Percentiles rank a stretch among this genome's conserved stretches.
These are phyloP conservation scores for Osmanthus fragrans DNA, from an alignment of 257 asterid species.

Conservation along the genomic window DNA sequence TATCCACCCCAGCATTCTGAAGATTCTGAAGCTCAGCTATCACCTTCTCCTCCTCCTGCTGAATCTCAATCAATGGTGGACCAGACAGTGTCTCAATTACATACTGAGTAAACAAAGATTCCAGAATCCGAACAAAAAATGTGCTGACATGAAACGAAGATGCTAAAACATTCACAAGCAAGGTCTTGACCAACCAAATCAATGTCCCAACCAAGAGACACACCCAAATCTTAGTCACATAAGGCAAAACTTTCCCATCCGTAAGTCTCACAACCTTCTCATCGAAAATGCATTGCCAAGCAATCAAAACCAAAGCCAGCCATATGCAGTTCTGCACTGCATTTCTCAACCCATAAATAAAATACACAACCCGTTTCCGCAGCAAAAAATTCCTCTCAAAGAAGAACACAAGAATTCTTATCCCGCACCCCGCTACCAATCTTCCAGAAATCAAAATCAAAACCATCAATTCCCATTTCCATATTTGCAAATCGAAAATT, in stretches of 20 bases:
- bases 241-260: conserved; percentile 39
- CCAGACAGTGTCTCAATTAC: conserved; percentile 73
- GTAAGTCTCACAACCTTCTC: conserved; percentile 55
- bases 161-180: conserved; percentile 81
- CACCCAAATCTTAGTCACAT: conserved; percentile 71
- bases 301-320: conserved; percentile 70
- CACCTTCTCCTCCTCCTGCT: conserved; percentile 65
- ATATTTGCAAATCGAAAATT: conserved; percentile 43
- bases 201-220: conserved; percentile 76
- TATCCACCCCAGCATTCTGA: conserved; percentile 73
- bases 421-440: conserved; percentile 78
- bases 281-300: conserved; percentile 79
- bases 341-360: conserved; percentile 78
- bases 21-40: conserved; percentile 72
- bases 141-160: conserved; percentile 81
- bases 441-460: conserved; percentile 78
- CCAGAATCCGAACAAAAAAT: conserved; percentile 82
- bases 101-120: conserved; percentile 74
- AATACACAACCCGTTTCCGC: conserved; percentile 75
- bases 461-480: conserved; percentile 89
- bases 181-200: conserved; percentile 74
- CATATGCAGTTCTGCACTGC: conserved; percentile 85
- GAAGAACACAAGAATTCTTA: conserved; percentile 60
- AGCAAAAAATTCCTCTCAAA: conserved; percentile 67
- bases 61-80: conserved; percentile 67